Percentiles rank a stretch among this genome's conserved stretches.
These are phyloP conservation scores for Botrytis byssoidea DNA, from an alignment of 2,329 filamentous ascomycete species.

Conservation along the genomic window DNA sequence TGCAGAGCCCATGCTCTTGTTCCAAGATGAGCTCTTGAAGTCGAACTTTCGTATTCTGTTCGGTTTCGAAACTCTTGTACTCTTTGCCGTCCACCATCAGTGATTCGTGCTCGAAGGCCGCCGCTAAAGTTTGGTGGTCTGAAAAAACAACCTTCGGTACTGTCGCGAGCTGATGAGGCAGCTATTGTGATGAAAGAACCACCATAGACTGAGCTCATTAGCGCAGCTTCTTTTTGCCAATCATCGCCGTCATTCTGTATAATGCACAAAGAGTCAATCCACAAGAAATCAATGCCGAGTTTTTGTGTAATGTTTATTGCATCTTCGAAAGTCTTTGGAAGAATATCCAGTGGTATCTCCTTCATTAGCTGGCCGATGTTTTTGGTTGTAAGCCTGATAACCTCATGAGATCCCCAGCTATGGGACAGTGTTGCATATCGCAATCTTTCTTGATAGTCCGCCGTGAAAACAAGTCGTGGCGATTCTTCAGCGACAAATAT, in stretches of 20 bases:
- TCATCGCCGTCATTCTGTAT: conserved; percentile 23
- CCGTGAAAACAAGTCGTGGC: neutral
- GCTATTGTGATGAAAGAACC: conserved; percentile 25
- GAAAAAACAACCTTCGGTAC: neutral
- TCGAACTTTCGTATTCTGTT: neutral
- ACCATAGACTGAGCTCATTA: conserved; percentile 26
- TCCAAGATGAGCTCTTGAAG: neutral
- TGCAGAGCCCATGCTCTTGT: conserved; percentile 3
- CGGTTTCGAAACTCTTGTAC: neutral
- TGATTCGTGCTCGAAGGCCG: neutral
- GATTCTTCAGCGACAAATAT: neutral
- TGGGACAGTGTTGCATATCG: conserved; percentile 10
- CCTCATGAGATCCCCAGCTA: conserved; percentile 14
- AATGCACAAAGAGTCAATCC: conserved; percentile 6
- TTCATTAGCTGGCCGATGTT: conserved; percentile 1
- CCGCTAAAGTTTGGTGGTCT: neutral
- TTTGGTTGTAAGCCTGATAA: conserved; percentile 9
- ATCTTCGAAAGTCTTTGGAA: conserved; percentile 27
- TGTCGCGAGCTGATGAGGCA: conserved; percentile 23
- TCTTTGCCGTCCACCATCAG: neutral
- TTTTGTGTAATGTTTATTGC: conserved; percentile 21
- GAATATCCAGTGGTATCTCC: neutral
- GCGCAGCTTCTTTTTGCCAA: conserved; percentile 27
- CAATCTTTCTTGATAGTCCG: neutral
- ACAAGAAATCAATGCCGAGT: conserved; percentile 21